Percentiles rank a stretch among this genome's conserved stretches.
Evolutionary conservation across 345 rosid genomes (phyloP).

Genomic region (Camelina hispida): DNA sequence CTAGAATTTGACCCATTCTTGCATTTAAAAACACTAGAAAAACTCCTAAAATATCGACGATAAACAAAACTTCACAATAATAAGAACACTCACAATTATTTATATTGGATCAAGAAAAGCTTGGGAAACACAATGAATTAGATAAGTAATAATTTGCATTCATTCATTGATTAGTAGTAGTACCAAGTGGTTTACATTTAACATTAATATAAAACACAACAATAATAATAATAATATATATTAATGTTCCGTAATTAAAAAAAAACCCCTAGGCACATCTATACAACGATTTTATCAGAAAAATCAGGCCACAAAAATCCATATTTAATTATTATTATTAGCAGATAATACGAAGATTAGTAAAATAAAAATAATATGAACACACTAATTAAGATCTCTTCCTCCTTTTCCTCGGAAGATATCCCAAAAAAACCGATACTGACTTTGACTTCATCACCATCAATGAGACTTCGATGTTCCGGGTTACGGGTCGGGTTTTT

Average conservation of each 20-base stretch:
- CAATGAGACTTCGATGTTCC: background rate
- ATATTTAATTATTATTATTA: slow-evolving; percentile 24
- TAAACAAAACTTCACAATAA: background rate
- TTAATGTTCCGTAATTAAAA: slow-evolving; percentile 1
- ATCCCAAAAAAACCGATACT: slow-evolving; percentile 16
- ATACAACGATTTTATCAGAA: slow-evolving; percentile 32
- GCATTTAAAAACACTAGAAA: too few relatives aligned
- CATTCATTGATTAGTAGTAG: background rate
- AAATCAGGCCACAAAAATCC: slow-evolving; percentile 27
- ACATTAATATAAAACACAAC: slow-evolving; percentile 19
- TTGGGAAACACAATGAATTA: slow-evolving; percentile 1
- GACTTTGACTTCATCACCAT: background rate
- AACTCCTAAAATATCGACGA: too few relatives aligned
- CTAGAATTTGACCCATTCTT: background rate
- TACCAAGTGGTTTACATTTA: slow-evolving; percentile 26
- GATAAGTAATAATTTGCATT: slow-evolving; percentile 29
- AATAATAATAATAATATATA: slow-evolving; percentile 21
- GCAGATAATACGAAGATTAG: slow-evolving; percentile 35
- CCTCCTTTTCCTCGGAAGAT: slow-evolving; percentile 20
- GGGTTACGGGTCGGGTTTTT: slow-evolving; percentile 21
- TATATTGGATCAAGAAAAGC: slow-evolving; percentile 1
- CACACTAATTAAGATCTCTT: slow-evolving; percentile 27
- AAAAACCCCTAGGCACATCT: slow-evolving; percentile 25
- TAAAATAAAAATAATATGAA: slow-evolving; percentile 38
- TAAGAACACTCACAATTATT: background rate